Conservation (phyloP, 2,329 filamentous ascomycete genomes). For the Calonectria ilicicola region DNA sequence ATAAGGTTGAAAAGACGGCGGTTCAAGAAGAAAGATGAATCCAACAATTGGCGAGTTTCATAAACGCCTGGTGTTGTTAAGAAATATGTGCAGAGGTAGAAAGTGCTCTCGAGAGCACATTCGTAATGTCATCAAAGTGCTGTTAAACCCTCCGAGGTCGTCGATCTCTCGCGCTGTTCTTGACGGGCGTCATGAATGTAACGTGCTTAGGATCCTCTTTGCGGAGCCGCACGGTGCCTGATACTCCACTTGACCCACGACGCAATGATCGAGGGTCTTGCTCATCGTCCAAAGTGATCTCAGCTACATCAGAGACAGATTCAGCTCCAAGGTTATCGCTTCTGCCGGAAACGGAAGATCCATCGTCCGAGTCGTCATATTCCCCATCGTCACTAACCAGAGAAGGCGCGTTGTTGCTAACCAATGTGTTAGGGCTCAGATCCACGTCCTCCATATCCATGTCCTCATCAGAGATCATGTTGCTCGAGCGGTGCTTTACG, state of each 20-base stretch:
- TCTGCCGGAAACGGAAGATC: slow-evolving; percentile 69
- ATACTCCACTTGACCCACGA: slow-evolving; percentile 56
- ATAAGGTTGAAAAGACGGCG: slow-evolving; percentile 42
- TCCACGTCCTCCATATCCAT: slow-evolving; percentile 69
- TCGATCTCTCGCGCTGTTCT: slow-evolving; percentile 52
- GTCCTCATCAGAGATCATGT: slow-evolving; percentile 56
- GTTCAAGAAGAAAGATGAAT: slow-evolving; percentile 44
- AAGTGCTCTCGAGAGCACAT: neutral
- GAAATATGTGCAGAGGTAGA: slow-evolving; percentile 19
- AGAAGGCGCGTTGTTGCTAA: slow-evolving; percentile 82
- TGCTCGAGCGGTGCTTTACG: slow-evolving; percentile 35
- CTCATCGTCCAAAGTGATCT: slow-evolving; percentile 72
- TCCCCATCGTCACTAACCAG: slow-evolving; percentile 85
- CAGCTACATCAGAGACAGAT: slow-evolving; percentile 69
- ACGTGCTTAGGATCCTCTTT: slow-evolving; percentile 69
- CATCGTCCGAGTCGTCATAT: slow-evolving; percentile 78
- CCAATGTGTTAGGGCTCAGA: slow-evolving; percentile 75
- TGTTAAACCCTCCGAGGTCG: slow-evolving; percentile 44
- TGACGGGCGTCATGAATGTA: slow-evolving; percentile 65
- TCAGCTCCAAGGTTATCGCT: slow-evolving; percentile 70
- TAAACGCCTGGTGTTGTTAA: slow-evolving; percentile 19
- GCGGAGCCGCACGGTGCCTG: slow-evolving; percentile 61
- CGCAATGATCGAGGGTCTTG: slow-evolving; percentile 60
- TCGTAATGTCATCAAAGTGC: neutral
- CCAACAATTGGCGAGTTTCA: slow-evolving; percentile 35